phyloP scores from a whole-genome alignment of 106 monocot species.

The Phalaenopsis aphrodite region DNA sequence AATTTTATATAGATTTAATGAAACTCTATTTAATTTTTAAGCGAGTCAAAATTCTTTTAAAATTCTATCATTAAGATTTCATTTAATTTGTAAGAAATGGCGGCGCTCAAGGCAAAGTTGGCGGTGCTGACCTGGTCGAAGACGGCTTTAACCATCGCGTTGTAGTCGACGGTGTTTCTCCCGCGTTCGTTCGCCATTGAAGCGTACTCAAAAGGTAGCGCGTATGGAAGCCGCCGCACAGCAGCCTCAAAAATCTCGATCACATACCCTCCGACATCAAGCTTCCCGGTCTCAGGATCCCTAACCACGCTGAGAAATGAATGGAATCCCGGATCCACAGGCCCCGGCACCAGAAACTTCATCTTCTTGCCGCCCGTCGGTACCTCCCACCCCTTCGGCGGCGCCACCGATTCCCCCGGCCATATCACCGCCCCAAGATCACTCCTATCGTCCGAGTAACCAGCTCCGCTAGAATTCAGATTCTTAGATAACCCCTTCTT shows the following conservation, averaged over 20 bases:
- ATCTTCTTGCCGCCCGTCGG: constrained; percentile 26
- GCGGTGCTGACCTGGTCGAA: constrained; percentile 16
- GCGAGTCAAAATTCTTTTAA: no score
- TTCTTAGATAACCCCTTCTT: constrained; percentile 18
- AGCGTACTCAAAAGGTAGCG: constrained; percentile 34
- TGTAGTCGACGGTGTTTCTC: constrained; percentile 20
- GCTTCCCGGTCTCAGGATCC: constrained; percentile 22
- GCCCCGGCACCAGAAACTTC: constrained; percentile 39
- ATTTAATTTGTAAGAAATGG: no score
- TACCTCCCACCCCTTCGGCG: constrained; percentile 44
- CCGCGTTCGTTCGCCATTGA: not conserved
- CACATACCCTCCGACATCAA: constrained; percentile 31
- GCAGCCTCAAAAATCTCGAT: constrained; percentile 66
- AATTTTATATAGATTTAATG: no score
- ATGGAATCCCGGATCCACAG: constrained; percentile 35
- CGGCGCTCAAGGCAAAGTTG: not conserved
- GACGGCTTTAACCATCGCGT: constrained; percentile 28
- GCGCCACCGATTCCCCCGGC: constrained; percentile 41
- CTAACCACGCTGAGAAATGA: constrained; percentile 23
- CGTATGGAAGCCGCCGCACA: constrained; percentile 42
- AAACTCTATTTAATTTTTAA: no score
- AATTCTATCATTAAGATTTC: no score
- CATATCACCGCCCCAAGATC: constrained; percentile 39
- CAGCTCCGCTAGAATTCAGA: not conserved
- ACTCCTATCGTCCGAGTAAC: constrained; percentile 6